Evolutionary conservation across 805 yeast species (phyloP), one percentile per base, ranked within the genome.

Genomic region (Ogataea glucozyma): DNA sequence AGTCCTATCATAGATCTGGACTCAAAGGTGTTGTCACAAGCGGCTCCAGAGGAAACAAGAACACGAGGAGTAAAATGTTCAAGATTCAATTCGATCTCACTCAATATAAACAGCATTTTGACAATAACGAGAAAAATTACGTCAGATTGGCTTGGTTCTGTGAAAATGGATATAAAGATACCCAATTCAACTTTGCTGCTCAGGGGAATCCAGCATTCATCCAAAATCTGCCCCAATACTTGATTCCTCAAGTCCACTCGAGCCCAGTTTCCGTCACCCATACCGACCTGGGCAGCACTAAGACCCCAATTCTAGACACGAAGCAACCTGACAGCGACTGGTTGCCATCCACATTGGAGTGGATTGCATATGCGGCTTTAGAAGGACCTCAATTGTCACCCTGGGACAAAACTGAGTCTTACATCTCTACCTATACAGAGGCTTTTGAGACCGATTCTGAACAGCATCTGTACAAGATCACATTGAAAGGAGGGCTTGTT

Each of bases 1-100:
- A 57, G 8, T 46, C 58, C 1, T 70, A 67, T 46, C 44, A 51
- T 23, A 46, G 49, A 26, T 56, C 68, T 1, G 75, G 75, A 0
- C 47, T 70, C 5, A 42, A 44, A 8, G 71, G 71, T 2, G 51
- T 43, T 12, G 42, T 43, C 31, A 53, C 70, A 2, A 49, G 42
- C 2, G 46, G 54, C 9, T 58, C 64, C 1, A 39, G 41, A 12
- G 64, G 62, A 2, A 56, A 58, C 34, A 53, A 41, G 32, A 52
- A 47, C 13, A 37, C 49, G 6, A 43, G 40, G 21, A 43, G 34
- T 10, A 53, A 54, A 34, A 38, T 61, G 53, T 62, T 42, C 41
- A 56, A 53, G 26, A 43, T 57, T 6, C 38, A 39, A 11, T 53
- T 62, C 19, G 54, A 57, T 32, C 32, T 64, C 29, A 10, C 13